A percentile compares a stretch with the other conserved stretches of the same genome.
Evolutionary conservation across 176 grass and related monocot species (phyloP).

Genomic region (Areca catechu): DNA sequence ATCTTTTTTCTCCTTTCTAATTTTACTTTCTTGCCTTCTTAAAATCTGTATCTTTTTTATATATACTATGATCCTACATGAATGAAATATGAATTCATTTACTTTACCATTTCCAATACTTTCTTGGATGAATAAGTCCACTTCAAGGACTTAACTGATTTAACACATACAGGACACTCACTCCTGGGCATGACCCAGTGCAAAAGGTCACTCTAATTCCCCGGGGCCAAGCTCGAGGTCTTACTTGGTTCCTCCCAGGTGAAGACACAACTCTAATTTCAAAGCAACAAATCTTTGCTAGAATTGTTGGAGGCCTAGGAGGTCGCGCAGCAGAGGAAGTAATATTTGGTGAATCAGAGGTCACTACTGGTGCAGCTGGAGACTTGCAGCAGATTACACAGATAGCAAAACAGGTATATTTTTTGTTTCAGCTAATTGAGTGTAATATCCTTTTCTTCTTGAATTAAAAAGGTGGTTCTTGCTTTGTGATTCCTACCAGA

Average conservation of each 20-base stretch:
- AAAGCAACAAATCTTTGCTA: slow-evolving; percentile 64
- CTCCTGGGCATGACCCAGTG: slow-evolving; percentile 60
- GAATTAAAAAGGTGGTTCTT: too few species aligned
- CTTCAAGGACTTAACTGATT: neutral
- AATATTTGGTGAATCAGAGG: slow-evolving; percentile 67
- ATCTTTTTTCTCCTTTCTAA: too few species aligned
- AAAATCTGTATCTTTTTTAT: too few species aligned
- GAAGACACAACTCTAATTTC: slow-evolving; percentile 57
- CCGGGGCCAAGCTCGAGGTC: slow-evolving; percentile 45
- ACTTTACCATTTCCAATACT: too few species aligned
- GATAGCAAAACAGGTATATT: slow-evolving; percentile 41
- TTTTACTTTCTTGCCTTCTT: too few species aligned
- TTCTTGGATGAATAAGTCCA: neutral
- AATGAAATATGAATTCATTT: too few species aligned
- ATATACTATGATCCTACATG: too few species aligned
- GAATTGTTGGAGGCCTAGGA: slow-evolving; percentile 69
- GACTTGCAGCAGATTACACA: slow-evolving; percentile 84
- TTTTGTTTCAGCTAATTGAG: too few species aligned
- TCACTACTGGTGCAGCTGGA: slow-evolving; percentile 71
- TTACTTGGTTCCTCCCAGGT: slow-evolving; percentile 68
- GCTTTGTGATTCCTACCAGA: neutral
- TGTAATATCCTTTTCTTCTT: too few species aligned
- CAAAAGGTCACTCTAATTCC: slow-evolving; percentile 85
- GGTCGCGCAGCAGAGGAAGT: slow-evolving; percentile 75
- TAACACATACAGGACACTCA: slow-evolving; percentile 45